Base-by-base conservation (phyloP, 352 stramenopile genomes). In the Globisporangium solare region DNA sequence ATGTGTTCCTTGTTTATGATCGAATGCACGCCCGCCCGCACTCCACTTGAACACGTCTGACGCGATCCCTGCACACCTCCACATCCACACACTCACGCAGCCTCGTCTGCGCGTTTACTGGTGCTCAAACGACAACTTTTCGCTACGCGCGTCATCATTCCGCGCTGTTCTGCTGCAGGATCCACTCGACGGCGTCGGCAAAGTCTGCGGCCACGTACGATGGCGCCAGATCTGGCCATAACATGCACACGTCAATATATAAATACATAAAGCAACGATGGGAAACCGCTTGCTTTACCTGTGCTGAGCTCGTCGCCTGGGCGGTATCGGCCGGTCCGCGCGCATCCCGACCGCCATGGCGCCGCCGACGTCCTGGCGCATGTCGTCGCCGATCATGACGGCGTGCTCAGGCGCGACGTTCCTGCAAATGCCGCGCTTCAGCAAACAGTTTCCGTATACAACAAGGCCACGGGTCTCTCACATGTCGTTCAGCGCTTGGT, bases 301-400 rank as follows among this genome's bases (percentile, higher is more conserved):
- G 45, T 48, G 12, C 47, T 17, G 2, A 14, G 41, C 41, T 83
- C 71, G 43, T 84, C 74, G 11, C 66, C 67, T 17, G 27, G 14
- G 13, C 77, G 64, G 48, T 84, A 84, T 48, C 84, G 79, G 35
- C 77, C 74, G 3, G 74, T 88, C 61, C 0, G 56, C 58, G 7
- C 50, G 67, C 71, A 86, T 80, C 6, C 74, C 74, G 17, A 84
- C 42, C 12, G 54, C 64, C 47, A 74, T 63, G n/a, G 77, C 73
- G 17, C 74, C 72, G 14, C 61, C 52, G 1, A 83, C 70, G 47
- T 87, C 76, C 57, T 84, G 72, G 1, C 57, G 62, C 7, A 88
- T 56, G 21, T 88, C 74, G 56, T 88, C 73, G 2, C 77, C 73
- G 31, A 88, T 77, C 74, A 86, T 88, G 17, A 76, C 73, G 2